Evolutionary conservation across 2,329 filamentous ascomycete genomes (phyloP).

Genomic region (Dactylonectria estremocensis): DNA sequence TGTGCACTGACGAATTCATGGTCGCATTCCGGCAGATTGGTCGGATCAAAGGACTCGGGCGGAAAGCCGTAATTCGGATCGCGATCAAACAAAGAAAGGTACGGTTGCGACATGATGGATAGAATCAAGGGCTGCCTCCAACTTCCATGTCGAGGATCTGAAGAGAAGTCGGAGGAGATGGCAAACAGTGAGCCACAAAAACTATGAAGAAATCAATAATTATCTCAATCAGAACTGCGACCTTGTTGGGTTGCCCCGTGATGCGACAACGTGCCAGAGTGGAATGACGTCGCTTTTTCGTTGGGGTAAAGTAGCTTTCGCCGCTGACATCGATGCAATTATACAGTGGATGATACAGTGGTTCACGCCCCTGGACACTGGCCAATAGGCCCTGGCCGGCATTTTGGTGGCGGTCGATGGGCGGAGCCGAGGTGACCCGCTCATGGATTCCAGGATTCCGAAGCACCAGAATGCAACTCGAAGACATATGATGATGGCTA

Average conservation of each 20-base stretch:
- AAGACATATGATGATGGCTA: constrained; percentile 1
- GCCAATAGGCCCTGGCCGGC: constrained; percentile 22
- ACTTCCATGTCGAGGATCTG: constrained; percentile 14
- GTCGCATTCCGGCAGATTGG: constrained; percentile 83
- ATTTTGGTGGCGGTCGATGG: constrained; percentile 18
- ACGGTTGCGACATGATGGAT: constrained; percentile 45
- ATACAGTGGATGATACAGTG: constrained; percentile 11
- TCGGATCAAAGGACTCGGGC: constrained; percentile 76
- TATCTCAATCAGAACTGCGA: constrained; percentile 30
- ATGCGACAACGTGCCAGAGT: constrained; percentile 40
- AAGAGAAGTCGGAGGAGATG: neutral
- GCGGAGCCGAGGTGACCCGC: constrained; percentile 21
- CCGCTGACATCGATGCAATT: constrained; percentile 16
- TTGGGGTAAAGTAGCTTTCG: constrained; percentile 44
- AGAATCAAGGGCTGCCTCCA: constrained; percentile 7
- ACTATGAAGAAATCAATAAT: constrained; percentile 31
- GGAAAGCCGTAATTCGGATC: constrained; percentile 69
- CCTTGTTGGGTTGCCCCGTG: constrained; percentile 43
- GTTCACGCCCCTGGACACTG: constrained; percentile 21
- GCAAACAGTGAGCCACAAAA: neutral
- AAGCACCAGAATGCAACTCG: neutral
- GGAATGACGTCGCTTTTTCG: constrained; percentile 51
- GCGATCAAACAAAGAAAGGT: constrained; percentile 45
- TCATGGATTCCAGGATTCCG: constrained; percentile 19
- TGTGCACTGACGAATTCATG: constrained; percentile 81